Evolutionary conservation across 1,284 basidiomycete genomes (phyloP), one percentile per base, ranked within the genome.

Genomic region (Spongispora temasekensis): DNA sequence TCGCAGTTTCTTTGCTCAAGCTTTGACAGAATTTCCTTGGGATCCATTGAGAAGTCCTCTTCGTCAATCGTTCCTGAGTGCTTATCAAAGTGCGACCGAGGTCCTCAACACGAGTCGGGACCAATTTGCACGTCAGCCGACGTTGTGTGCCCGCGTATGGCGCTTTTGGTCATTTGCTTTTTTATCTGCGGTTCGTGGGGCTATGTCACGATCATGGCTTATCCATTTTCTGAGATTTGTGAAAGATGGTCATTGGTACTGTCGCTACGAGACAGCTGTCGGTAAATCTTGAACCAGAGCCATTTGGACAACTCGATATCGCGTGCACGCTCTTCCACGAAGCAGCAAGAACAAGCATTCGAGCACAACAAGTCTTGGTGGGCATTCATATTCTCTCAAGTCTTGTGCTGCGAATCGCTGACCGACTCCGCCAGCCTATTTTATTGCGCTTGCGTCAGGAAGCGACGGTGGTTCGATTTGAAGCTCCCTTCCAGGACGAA

Each of bases 101-200:
- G 73, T 82, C 12, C 67, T 83, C 8, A 67, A 71, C 23, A 72
- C 74, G 58, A 79, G 78, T 5, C 66, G 71, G 21, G 64, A 62
- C 5, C 79, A 80, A 56, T 83, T 76, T 60, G 51, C 62, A 28
- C 76, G 75, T 64, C 75, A 79, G 30, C 80, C 82, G 2, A 48
- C 70, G 5, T 67, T 83, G 19, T 76, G 77, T 59, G 64, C 77
- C 32, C 75, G 81, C 10, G 68, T 83, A n/a, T 83, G 81, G 78
- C 73, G 78, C 53, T 79, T 83, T 51, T 83, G 82, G 81, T 76
- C 81, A 4, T 69, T 78, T 42, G 75, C 78, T 2, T 83, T 83
- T 63, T 75, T 78, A 21, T 78, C 82, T 34, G 75, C 80, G 30
- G 81, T 83, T 65, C 67, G 77, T 65, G 23, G 19, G 27, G 12